Evolutionary conservation across 176 grass and related monocot genomes (phyloP).

Genomic region (Echinochloa phyllopogon): DNA sequence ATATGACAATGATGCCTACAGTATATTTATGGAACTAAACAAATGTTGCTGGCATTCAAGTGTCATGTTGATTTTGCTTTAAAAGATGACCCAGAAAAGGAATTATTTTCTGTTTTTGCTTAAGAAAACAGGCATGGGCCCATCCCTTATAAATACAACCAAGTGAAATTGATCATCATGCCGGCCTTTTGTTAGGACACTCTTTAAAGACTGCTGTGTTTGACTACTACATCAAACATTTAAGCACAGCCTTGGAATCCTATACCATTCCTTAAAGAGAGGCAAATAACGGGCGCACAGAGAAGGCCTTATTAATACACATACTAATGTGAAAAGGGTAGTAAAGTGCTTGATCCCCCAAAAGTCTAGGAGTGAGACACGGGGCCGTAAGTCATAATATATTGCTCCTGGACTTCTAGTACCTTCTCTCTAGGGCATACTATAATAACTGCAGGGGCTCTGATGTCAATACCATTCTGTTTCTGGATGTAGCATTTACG

Average conservation of each 20-base stretch:
- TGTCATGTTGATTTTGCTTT: slow-evolving; percentile 58
- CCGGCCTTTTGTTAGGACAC: slow-evolving; percentile 52
- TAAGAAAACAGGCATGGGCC: slow-evolving; percentile 49
- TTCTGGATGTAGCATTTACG: slow-evolving; percentile 39
- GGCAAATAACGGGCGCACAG: slow-evolving; percentile 28
- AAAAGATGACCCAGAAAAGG: slow-evolving; percentile 48
- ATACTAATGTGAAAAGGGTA: slow-evolving; percentile 57
- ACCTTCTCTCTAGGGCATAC: slow-evolving; percentile 54
- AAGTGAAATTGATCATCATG: slow-evolving; percentile 59
- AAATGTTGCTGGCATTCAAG: slow-evolving; percentile 64
- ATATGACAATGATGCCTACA: slow-evolving; percentile 53
- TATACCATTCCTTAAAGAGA: slow-evolving; percentile 56
- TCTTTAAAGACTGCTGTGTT: slow-evolving; percentile 61
- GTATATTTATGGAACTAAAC: slow-evolving; percentile 54
- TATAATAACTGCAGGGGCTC: slow-evolving; percentile 58
- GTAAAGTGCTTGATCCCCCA: slow-evolving; percentile 56
- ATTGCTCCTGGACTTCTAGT: slow-evolving; percentile 42
- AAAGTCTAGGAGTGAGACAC: slow-evolving; percentile 52
- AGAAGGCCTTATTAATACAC: slow-evolving; percentile 56
- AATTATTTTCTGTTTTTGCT: slow-evolving; percentile 39
- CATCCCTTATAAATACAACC: slow-evolving; percentile 55
- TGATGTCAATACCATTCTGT: slow-evolving; percentile 39
- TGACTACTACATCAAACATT: slow-evolving; percentile 55
- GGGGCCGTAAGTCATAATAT: slow-evolving; percentile 44
- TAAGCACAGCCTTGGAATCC: slow-evolving; percentile 48